Evolutionary conservation across 768 basidiomycete species (phyloP), one percentile per base, ranked within the genome.

Genomic region (Suillus americanus): DNA sequence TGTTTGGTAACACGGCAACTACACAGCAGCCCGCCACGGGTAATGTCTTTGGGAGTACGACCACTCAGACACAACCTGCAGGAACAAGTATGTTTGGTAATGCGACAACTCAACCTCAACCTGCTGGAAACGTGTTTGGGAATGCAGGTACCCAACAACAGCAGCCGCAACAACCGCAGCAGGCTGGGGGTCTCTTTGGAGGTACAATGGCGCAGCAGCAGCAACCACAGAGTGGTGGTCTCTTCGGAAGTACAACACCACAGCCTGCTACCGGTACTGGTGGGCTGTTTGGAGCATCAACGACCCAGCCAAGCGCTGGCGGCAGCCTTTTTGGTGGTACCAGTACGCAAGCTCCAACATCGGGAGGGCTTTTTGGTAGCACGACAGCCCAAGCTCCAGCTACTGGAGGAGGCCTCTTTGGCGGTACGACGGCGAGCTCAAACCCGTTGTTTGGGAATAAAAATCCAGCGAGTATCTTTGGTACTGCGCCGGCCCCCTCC

Each of bases 391-490:
- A 62, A 30, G 28, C 67, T 40, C 73, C 70, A 33, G 64, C 62
- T 9, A 66, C 68, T 55, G 66, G 61, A n/a, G 66, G 67, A 1
- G 71, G 75, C 38, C 53, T 69, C 5, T 79, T 77, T 65, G 77
- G 77, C 18, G 60, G n/a, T 48, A 63, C 73, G 2, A 66, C 64
- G 41, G 54, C 74, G 46, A 69, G 56, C 37, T 43, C 71, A 46
- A 73, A 77, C 59, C 71, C 77, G 45, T 64, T 79, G 35, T 82
- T 82, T 54, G 80, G 79, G 16, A 76, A 74, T 61, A 75, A 72
- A 61, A 69, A 69, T 20, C 72, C 76, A 8, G 67, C 71, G n/a
- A 72, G 68, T 38, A 54, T 73, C 50, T 68, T 75, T 69, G 71
- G 71, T 51, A 60, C 73, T 63, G 46, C 61, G 37, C 54, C 62